Percentiles rank a stretch among this genome's conserved stretches.
Evolutionary conservation across 768 basidiomycete species (phyloP).

Genomic region (Hypsizygus marmoreus): DNA sequence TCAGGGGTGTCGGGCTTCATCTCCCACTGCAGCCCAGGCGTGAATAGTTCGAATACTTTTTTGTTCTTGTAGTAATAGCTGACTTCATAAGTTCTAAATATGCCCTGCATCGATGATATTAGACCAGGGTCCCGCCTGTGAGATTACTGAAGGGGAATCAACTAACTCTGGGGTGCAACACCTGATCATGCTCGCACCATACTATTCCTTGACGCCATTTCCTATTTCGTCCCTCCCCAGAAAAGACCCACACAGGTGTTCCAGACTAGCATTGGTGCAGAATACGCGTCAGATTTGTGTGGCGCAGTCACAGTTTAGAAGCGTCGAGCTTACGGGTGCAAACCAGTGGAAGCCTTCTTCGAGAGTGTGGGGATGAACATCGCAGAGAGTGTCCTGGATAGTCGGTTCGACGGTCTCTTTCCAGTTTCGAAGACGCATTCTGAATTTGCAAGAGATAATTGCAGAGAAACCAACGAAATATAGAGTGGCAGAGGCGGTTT

Average conservation of each 20-base stretch:
- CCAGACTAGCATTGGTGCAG: no score
- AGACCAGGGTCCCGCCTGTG: neutral
- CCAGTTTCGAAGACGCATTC: conserved; percentile 22
- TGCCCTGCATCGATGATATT: conserved; percentile 8
- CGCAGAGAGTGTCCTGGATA: conserved; percentile 21
- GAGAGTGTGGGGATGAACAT: conserved; percentile 22
- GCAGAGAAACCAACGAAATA: no score
- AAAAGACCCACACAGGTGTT: conserved; percentile 16
- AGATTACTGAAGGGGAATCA: neutral
- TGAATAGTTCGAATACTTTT: conserved; percentile 1
- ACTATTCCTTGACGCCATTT: conserved; percentile 16
- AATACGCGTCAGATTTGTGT: no score
- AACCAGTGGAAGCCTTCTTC: conserved; percentile 23
- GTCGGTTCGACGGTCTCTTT: conserved; percentile 23
- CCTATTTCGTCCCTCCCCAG: conserved; percentile 12
- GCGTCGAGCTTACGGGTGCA: conserved; percentile 16
- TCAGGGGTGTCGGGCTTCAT: conserved; percentile 25
- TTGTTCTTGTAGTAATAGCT: conserved; percentile 7
- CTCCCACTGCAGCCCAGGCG: conserved; percentile 16
- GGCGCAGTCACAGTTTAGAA: no score
- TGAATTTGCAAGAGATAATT: no score
- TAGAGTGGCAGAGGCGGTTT: no score
- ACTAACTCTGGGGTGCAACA: conserved; percentile 5
- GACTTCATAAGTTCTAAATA: conserved; percentile 14
- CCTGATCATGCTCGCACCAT: conserved; percentile 1